These are phyloP conservation scores for Rhynchosporium graminicola DNA, from an alignment of 2,329 filamentous ascomycete genomes.

Conservation along the genomic window DNA sequence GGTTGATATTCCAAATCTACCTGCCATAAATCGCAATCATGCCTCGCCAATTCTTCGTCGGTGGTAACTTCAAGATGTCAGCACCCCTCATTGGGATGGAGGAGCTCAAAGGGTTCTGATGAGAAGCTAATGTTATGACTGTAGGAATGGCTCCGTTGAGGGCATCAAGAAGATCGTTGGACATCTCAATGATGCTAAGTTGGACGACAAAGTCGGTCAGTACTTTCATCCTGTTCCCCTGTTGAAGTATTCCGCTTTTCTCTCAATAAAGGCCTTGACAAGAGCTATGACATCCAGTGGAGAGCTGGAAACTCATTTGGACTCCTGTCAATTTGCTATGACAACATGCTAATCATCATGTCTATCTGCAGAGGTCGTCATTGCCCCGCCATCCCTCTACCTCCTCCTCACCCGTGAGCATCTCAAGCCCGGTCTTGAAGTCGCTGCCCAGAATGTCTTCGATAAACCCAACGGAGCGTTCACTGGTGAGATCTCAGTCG, in stretches of 20 bases:
- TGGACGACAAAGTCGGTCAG: slow-evolving; percentile 75
- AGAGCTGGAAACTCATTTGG: neutral
- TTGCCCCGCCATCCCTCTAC: slow-evolving; percentile 89
- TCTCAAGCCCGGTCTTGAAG: slow-evolving; percentile 73
- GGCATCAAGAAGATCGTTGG: slow-evolving; percentile 89
- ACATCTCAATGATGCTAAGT: slow-evolving; percentile 81
- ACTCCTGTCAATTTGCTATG: slow-evolving; percentile 8
- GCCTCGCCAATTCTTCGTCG: slow-evolving; percentile 96
- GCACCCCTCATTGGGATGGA: slow-evolving; percentile 37
- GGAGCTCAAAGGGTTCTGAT: slow-evolving; percentile 9
- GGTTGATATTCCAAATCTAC: neutral
- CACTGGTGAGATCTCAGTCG: slow-evolving; percentile 93
- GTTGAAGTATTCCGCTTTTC: slow-evolving; percentile 3
- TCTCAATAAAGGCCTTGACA: slow-evolving; percentile 17
- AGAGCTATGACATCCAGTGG: neutral
- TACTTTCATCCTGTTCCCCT: slow-evolving; percentile 30
- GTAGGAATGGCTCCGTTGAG: slow-evolving; percentile 89
- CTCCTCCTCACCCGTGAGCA: slow-evolving; percentile 82
- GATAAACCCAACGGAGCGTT: slow-evolving; percentile 96
- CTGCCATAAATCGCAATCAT: slow-evolving; percentile 50
- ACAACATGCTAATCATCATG: slow-evolving; percentile 10
- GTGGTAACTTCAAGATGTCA: slow-evolving; percentile 99
- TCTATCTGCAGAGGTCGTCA: slow-evolving; percentile 75
- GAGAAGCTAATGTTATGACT: slow-evolving; percentile 25
- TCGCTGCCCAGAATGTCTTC: slow-evolving; percentile 95